Base-by-base conservation (phyloP, 306 rosid species). In the Calophaca sinica region DNA sequence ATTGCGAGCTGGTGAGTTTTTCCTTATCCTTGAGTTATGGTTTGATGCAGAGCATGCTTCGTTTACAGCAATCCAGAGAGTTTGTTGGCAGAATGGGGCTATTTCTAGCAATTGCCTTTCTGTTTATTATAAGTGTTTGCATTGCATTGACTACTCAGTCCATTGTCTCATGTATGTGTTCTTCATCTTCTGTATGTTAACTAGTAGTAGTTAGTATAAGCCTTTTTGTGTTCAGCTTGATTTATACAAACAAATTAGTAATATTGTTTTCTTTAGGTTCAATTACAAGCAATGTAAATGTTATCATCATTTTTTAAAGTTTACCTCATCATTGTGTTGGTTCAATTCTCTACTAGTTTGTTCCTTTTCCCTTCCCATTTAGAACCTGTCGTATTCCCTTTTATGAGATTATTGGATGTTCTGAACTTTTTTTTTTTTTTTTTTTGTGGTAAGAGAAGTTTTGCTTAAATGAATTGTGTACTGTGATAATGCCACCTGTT, bases 1-100 rank as follows among this genome's bases (percentile, higher is more conserved):
- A 78, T 72, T 87, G 12, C 53, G 66, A 75, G 26, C 76, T 79
- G 93, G 97, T 94, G 78, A 87, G 96, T 86, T 55, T 79, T 78
- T 76, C 74, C 13, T 38, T 64, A 76, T 70, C 66, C 45, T 72
- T 33, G 4, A 33, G 53, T 6, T 33, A 53, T 41, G 29, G 36
- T 69, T 74, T 68, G 31, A 33, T 67, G 54, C 39, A 20, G 78
- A 3, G 5, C 36, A 44, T 72, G 15, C 9, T 59, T 78, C 35
- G 33, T 67, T 80, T 62, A 73, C 46, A n/a, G 42, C 32, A 9
- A 0, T 12, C 10, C 20, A n/a, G 10, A 11, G 42, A 38, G 10
- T 78, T 45, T 62, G 78, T 45, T 67, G 12, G 28, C 46, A 41
- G 13, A 80, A 71, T 65, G 61, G 33, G 9, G 46, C 61, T 39